Evolutionary conservation across 805 yeast genomes (phyloP), one percentile per base, ranked within the genome.

Genomic region (Tetrapisispora taiwanensis): DNA sequence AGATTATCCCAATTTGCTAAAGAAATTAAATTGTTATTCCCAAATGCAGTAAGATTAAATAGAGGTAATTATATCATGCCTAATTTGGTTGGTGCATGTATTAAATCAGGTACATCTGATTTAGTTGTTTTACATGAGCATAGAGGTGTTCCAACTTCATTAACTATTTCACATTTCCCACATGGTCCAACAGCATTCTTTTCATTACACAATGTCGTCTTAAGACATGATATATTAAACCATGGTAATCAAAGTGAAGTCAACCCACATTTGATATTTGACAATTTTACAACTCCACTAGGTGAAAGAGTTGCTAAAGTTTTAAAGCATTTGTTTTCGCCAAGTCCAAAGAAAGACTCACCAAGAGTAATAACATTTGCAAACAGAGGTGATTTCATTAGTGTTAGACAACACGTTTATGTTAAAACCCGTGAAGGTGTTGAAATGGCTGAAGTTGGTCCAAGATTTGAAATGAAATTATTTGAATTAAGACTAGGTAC

Each of bases 151-250:
- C 99, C 99, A 42, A 89, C 96, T 0, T 85, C 96, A 1, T 58
- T 92, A 47, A 90, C 97, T 1, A 69, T 92, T 24, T 81, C 92
- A 30, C 99, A 92, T 70, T 84, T 92, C 63, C 99, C 98, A 4
- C 95, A 92, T 61, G 99, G 99, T 0, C 99, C 98, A 17, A 84
- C 97, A 2, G 94, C 92, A 30, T 81, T 84, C 38, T 92, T 92
- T 71, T 85, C 97, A 10, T 69, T 92, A 46, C 97, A 92, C 66
- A 92, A 92, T 58, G 97, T 92, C 43, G 88, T 86, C 22, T 70
- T 92, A 46, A 81, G 97, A 63, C 99, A 92, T 63, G 99, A 92
- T 67, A 75, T 92, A 37, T 70, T 82, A 24, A 78, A 86, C 55
- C 73, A 83, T 27, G 97, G 97, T 14, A 88, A 84, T 56, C 85